Evolutionary conservation across 179 eudicot genomes (phyloP).

Genomic region (Vitellaria paradoxa): DNA sequence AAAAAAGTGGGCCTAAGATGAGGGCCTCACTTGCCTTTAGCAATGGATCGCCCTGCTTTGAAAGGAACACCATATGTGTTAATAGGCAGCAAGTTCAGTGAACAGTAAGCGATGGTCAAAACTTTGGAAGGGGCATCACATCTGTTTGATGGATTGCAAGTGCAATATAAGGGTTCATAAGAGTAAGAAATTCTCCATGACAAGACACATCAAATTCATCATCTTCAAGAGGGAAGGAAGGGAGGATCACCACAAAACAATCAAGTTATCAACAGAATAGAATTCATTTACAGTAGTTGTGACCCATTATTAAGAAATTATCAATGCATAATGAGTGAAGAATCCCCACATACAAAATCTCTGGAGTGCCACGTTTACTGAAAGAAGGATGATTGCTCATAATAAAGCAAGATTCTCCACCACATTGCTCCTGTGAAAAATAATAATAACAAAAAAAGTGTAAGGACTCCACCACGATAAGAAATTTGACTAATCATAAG

Average conservation of each 20-base stretch:
- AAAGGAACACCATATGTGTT: no score
- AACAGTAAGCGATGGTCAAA: no score
- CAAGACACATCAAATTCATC: neutral
- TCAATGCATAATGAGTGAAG: slow-evolving; percentile 1
- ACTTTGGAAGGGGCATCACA: neutral
- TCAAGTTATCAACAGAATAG: neutral
- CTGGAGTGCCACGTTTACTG: slow-evolving; percentile 27
- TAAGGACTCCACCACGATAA: neutral
- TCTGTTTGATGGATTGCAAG: neutral
- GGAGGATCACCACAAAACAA: neutral
- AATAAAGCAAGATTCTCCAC: slow-evolving; percentile 44
- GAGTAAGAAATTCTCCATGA: neutral
- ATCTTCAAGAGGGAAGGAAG: neutral
- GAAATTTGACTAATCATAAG: neutral
- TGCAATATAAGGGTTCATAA: neutral
- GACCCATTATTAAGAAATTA: neutral
- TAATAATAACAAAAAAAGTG: neutral
- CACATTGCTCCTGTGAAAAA: slow-evolving; percentile 34
- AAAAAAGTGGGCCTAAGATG: no score
- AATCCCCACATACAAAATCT: slow-evolving; percentile 35
- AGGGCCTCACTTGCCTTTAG: no score
- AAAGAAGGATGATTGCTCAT: slow-evolving; percentile 34
- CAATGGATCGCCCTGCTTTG: no score
- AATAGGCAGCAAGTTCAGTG: no score
- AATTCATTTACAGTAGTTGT: neutral